Percentiles rank a stretch among this genome's conserved stretches.
phyloP scores from a whole-genome alignment of 257 asterid species.

The Plantago major region DNA sequence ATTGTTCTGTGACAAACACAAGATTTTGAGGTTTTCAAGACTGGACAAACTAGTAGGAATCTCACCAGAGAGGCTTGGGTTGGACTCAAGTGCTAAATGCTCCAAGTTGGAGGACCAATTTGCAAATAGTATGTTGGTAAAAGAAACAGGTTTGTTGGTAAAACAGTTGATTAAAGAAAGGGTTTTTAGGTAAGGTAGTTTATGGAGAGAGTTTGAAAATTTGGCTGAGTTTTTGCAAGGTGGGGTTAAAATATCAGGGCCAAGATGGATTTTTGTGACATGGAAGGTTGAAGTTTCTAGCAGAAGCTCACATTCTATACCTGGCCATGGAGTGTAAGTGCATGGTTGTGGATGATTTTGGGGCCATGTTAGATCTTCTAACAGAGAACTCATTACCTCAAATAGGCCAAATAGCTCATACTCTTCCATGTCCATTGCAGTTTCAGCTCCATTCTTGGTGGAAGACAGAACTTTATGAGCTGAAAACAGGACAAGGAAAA shows the following conservation, averaged over 20 bases:
- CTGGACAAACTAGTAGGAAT: constrained; percentile 34
- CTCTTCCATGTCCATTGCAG: constrained; percentile 36
- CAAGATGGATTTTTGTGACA: constrained; percentile 55
- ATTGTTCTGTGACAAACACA: constrained; percentile 49
- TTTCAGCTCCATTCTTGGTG: constrained; percentile 1
- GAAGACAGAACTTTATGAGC: not conserved
- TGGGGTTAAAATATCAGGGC: constrained; percentile 37
- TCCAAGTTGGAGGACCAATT: constrained; percentile 29
- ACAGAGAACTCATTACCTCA: constrained; percentile 61
- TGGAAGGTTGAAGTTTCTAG: constrained; percentile 42
- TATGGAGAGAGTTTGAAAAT: constrained; percentile 32
- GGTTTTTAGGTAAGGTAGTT: constrained; percentile 49
- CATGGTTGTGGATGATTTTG: constrained; percentile 52
- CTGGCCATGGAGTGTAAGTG: constrained; percentile 69
- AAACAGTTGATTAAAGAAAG: constrained; percentile 56
- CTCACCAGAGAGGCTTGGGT: constrained; percentile 45
- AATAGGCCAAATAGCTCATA: constrained; percentile 53
- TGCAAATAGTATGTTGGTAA: constrained; percentile 22
- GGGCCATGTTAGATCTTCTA: constrained; percentile 59
- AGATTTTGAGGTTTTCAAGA: constrained; percentile 20
- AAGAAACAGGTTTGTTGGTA: constrained; percentile 24
- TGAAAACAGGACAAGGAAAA: constrained; percentile 24
- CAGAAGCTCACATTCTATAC: constrained; percentile 57
- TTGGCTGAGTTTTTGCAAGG: constrained; percentile 48
- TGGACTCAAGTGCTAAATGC: constrained; percentile 41